Percentiles rank a stretch among this genome's conserved stretches.
phyloP scores from a whole-genome alignment of 2,329 filamentous ascomycete genomes.

The Xylariaceae sp. region DNA sequence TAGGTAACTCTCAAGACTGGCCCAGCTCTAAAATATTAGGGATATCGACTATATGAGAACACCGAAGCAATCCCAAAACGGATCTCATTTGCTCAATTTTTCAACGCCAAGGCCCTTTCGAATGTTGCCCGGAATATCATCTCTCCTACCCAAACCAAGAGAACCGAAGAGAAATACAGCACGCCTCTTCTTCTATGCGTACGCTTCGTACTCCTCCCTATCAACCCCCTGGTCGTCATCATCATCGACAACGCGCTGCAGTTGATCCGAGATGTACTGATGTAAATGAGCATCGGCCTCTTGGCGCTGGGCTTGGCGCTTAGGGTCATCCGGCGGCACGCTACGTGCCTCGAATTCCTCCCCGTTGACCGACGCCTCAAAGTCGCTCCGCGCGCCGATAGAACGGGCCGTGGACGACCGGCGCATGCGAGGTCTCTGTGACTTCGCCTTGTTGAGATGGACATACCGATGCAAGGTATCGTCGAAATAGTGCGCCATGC shows the following conservation, averaged over 20 bases:
- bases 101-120: not conserved
- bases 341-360: constrained; percentile 42
- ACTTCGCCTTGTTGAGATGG: constrained; percentile 36
- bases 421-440: constrained; percentile 55
- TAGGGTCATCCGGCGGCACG: constrained; percentile 53
- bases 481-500: constrained; percentile 92
- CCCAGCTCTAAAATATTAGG: no score
- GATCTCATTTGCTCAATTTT: not conserved
- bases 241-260: constrained; percentile 65
- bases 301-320: constrained; percentile 44
- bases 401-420: constrained; percentile 79
- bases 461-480: constrained; percentile 68
- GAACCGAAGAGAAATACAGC: not conserved
- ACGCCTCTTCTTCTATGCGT: constrained; percentile 10
- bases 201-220: constrained; percentile 36
- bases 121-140: not conserved
- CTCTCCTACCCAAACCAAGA: not conserved
- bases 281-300: constrained; percentile 69
- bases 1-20: no score
- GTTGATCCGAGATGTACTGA: constrained; percentile 75
- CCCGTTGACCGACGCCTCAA: constrained; percentile 49
- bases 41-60: no score
- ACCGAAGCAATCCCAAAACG: not conserved
- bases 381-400: constrained; percentile 80
- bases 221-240: constrained; percentile 31